A percentile compares a stretch with the other conserved stretches of the same genome.
Conservation (phyloP, 441 rosid genomes). For the Croton setiger region DNA sequence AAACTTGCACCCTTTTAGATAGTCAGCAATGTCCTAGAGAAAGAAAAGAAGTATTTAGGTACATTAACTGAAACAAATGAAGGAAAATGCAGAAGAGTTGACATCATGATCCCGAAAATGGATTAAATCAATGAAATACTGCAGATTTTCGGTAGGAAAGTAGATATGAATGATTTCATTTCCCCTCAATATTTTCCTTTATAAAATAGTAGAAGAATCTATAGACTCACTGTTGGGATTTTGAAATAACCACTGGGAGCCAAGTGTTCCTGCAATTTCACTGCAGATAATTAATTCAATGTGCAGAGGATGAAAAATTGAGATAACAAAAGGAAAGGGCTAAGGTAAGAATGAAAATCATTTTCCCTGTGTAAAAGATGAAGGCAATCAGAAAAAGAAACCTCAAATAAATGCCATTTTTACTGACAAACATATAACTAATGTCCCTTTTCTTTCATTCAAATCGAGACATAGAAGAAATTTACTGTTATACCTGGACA, state of each 20-base stretch:
- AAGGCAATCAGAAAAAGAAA: not conserved
- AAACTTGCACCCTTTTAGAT: conserved; percentile 64
- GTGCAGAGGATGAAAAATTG: not conserved
- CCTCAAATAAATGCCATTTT: conserved; percentile 4
- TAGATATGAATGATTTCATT: conserved; percentile 2
- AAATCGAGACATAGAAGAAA: not conserved
- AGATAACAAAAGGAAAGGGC: not conserved
- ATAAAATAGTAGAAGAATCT: not conserved
- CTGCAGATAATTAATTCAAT: conserved; percentile 13
- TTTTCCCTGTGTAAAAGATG: not conserved
- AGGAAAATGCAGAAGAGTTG: not conserved
- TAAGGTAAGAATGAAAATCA: not conserved
- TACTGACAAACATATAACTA: not conserved
- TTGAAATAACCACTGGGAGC: conserved; percentile 81
- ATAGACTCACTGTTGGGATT: conserved; percentile 72
- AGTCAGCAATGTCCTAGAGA: conserved; percentile 52
- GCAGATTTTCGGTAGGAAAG: not conserved
- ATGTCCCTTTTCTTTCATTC: not conserved
- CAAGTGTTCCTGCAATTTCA: conserved; percentile 72
- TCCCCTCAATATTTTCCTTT: not conserved
- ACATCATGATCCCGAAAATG: not conserved
- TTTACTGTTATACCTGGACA: conserved; percentile 47
- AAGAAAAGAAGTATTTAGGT: not conserved
- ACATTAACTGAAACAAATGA: not conserved
- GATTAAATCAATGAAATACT: not conserved